Conservation (phyloP, 2,329 filamentous ascomycete genomes). For the Zymoseptoria tritici region DNA sequence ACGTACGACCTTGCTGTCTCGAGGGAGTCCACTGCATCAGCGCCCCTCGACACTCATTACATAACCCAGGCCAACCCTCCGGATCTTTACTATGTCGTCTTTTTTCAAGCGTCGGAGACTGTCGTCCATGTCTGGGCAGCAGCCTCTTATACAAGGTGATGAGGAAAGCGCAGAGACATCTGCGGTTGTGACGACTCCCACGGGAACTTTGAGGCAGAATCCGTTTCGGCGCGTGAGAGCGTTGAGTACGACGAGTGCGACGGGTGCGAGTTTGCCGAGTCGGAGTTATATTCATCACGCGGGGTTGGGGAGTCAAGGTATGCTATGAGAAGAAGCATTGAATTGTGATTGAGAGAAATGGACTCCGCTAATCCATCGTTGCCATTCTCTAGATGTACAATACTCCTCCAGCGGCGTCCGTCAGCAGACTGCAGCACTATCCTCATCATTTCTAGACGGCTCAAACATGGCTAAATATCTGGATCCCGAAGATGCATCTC, state of each 20-base stretch:
- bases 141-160: neutral
- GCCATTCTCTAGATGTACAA: slow-evolving; percentile 34
- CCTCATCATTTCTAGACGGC: slow-evolving; percentile 31
- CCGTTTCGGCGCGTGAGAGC: neutral
- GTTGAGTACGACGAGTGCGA: slow-evolving; percentile 5
- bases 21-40: neutral
- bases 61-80: too few species aligned
- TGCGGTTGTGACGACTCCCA: neutral
- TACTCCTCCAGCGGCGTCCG: slow-evolving; percentile 34
- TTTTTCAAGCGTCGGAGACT: neutral
- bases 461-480: slow-evolving; percentile 24
- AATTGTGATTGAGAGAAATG: too few species aligned
- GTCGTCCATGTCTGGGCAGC: neutral
- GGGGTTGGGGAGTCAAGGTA: slow-evolving; percentile 19
- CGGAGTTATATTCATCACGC: slow-evolving; percentile 31
- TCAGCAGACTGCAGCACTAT: slow-evolving; percentile 33
- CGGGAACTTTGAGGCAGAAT: neutral
- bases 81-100: neutral
- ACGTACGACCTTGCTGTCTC: neutral
- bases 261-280: slow-evolving; percentile 23
- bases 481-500: slow-evolving; percentile 6
- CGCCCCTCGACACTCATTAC: too few species aligned
- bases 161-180: neutral
- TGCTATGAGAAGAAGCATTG: neutral
- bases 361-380: neutral